phyloP scores from a whole-genome alignment of 257 asterid species.

The Solanum lycopersicoides region DNA sequence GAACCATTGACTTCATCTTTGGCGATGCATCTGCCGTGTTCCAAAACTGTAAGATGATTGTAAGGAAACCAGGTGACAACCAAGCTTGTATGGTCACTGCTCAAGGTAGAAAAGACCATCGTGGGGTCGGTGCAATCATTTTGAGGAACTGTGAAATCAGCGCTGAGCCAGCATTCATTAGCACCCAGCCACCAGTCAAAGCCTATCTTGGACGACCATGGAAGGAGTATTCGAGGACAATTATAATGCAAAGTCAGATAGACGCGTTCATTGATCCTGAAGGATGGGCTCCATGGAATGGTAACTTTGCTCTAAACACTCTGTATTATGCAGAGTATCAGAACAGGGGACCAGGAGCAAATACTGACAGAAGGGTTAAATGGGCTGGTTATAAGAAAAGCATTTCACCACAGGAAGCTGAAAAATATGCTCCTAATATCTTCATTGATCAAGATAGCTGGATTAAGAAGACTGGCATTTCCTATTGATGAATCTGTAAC shows the following conservation, averaged over 20 bases:
- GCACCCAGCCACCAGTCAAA: neutral
- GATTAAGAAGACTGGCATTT: constrained; percentile 38
- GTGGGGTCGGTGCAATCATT: constrained; percentile 3
- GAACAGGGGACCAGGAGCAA: constrained; percentile 59
- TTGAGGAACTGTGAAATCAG: constrained; percentile 28
- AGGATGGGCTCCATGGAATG: constrained; percentile 53
- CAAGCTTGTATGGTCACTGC: constrained; percentile 50
- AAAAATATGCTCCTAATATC: constrained; percentile 35
- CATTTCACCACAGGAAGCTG: constrained; percentile 39
- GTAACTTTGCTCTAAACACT: constrained; percentile 30
- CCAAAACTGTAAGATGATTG: constrained; percentile 43
- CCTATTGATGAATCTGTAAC: constrained; percentile 14
- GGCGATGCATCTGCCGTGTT: constrained; percentile 37
- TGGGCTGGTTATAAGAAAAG: constrained; percentile 65
- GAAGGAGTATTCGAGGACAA: constrained; percentile 16
- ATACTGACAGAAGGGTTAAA: constrained; percentile 25
- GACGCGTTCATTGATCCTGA: constrained; percentile 21
- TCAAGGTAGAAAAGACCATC: constrained; percentile 20
- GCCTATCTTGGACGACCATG: constrained; percentile 50
- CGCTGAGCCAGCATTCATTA: constrained; percentile 12
- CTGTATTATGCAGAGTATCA: constrained; percentile 60
- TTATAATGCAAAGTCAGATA: constrained; percentile 28
- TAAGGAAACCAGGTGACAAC: constrained; percentile 24
- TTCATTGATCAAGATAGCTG: constrained; percentile 31
- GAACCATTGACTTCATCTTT: constrained; percentile 53